A percentile compares a stretch with the other conserved stretches of the same genome.
Conservation (phyloP, 768 basidiomycete genomes). For the Lentinula lateritia region DNA sequence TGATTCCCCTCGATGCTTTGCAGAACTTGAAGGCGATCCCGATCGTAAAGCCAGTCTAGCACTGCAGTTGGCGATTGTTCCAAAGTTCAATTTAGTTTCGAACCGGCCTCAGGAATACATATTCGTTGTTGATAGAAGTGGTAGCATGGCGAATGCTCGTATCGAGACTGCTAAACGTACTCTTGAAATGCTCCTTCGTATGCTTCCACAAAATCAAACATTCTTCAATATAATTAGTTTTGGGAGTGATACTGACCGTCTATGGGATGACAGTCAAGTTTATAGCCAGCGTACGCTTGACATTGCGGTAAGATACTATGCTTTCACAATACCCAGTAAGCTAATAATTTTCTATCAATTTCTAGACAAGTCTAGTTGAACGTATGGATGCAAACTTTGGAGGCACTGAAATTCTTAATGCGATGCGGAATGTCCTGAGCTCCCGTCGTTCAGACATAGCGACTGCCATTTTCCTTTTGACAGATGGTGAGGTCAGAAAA, state of each 20-base stretch:
- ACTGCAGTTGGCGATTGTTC: slow-evolving; percentile 51
- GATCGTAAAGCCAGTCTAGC: slow-evolving; percentile 31
- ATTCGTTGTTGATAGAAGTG: slow-evolving; percentile 55
- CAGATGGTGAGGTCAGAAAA: slow-evolving; percentile 45
- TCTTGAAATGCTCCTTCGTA: slow-evolving; percentile 38
- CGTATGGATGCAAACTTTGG: slow-evolving; percentile 37
- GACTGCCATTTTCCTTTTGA: slow-evolving; percentile 50
- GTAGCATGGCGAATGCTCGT: slow-evolving; percentile 40
- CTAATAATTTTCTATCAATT: neutral
- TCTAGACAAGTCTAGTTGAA: slow-evolving; percentile 33
- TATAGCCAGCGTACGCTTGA: slow-evolving; percentile 28
- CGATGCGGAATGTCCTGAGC: slow-evolving; percentile 33
- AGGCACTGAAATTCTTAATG: slow-evolving; percentile 45
- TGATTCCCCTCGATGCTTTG: slow-evolving; percentile 53
- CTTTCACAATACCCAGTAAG: neutral
- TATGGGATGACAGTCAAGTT: slow-evolving; percentile 30
- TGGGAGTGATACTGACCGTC: slow-evolving; percentile 19
- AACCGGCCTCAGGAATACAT: slow-evolving; percentile 48
- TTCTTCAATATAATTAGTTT: slow-evolving; percentile 59
- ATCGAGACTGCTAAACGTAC: slow-evolving; percentile 46
- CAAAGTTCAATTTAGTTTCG: slow-evolving; percentile 39
- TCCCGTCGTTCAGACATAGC: slow-evolving; percentile 28
- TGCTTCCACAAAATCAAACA: slow-evolving; percentile 37
- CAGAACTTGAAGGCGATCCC: slow-evolving; percentile 30
- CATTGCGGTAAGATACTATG: slow-evolving; percentile 28